Evolutionary conservation across 345 rosid species (phyloP), one percentile per base, ranked within the genome.

Genomic region (Gossypium herbaceum): DNA sequence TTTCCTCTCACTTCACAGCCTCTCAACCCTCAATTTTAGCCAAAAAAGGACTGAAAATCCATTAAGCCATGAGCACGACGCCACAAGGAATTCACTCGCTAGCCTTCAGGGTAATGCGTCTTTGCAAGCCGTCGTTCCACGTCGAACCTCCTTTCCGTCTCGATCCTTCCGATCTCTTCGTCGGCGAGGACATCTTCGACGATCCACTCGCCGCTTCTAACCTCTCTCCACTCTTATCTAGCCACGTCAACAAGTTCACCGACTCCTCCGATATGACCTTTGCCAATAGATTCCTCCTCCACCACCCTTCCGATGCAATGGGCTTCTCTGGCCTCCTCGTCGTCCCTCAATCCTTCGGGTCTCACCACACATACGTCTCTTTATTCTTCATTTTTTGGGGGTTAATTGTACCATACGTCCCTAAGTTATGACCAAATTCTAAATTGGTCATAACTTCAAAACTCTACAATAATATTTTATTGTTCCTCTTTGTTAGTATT

Each of bases 311-410:
- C 75, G 98, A 95, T 74, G 85, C 99, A 73, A 86, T 89, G 78
- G 98, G 97, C 72, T 96, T 91, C 81, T 83, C 97, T 52, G 97
- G 97, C 79, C 94, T 95, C 75, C 99, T 91, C 81, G 90, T 95
- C 79, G 98, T 95, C 79, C 98, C 99, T 12, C 98, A 93, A 84
- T 85, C 98, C 74, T 93, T 95, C 86, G 98, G 94, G 55, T 51
- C 16, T 15, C 15, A 51, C 19, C 17, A 51, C 7, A 15, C 55
- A 51, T 51, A 4, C 55, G 5, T 51, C 55, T 13, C 5, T 51
- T 17, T 51, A 3, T 51, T 51, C 19, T 51, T 16, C 41, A 51
- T 16, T 16, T 51, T 51, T 9, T 6, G 8, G 55, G 41, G 41
- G 0, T 13, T 13, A 15, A 51, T 15, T 51, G 15, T 16, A 51